These are phyloP conservation scores for Phragmites australis DNA, from an alignment of 176 grass and related monocot genomes.

Conservation along the genomic window DNA sequence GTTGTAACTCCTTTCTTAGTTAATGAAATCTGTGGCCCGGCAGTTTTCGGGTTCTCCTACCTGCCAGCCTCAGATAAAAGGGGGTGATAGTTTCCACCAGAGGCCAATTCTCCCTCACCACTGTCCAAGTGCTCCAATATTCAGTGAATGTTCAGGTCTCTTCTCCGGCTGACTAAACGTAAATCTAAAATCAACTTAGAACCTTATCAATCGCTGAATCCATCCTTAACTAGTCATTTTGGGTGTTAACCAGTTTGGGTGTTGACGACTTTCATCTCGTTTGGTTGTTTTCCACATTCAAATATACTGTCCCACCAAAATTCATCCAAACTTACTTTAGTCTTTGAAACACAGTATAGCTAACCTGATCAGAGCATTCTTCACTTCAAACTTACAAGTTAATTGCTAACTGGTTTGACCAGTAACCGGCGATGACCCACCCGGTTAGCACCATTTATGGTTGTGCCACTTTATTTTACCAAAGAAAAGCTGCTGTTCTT, in stretches of 20 bases:
- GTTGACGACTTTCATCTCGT: background rate
- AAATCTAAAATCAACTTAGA: background rate
- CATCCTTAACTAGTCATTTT: background rate
- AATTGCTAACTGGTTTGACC: background rate
- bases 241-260: background rate
- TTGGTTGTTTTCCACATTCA: background rate
- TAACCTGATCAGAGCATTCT: constrained; percentile 1
- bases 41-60: too few species aligned
- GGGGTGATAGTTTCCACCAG: too few species aligned
- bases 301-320: background rate
- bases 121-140: too few species aligned
- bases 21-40: too few species aligned
- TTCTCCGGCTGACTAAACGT: background rate
- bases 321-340: too few species aligned
- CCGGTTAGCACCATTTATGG: background rate
- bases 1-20: too few species aligned
- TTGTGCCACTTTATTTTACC: background rate
- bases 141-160: too few species aligned
- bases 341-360: background rate
- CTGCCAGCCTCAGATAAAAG: too few species aligned
- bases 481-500: constrained; percentile 20
- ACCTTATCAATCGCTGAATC: constrained; percentile 3
- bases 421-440: background rate
- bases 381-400: too few species aligned
- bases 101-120: too few species aligned